A percentile compares a stretch with the other conserved stretches of the same genome.
Evolutionary conservation across 306 rosid genomes (phyloP).

Genomic region (Albizia julibrissin): DNA sequence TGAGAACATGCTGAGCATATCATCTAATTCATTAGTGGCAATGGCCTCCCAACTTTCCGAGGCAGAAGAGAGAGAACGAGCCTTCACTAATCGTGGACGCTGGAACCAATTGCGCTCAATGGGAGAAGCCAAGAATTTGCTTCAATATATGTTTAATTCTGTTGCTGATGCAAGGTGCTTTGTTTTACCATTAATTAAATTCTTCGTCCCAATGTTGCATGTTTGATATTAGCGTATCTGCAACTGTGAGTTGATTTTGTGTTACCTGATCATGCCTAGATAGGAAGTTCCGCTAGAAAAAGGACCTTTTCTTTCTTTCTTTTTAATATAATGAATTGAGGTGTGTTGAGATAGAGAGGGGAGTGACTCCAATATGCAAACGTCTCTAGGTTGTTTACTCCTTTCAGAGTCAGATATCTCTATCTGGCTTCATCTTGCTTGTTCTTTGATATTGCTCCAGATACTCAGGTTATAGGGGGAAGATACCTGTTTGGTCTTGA

Average conservation of each 20-base stretch:
- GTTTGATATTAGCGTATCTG: background rate
- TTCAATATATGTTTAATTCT: constrained; percentile 92
- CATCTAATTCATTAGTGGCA: constrained; percentile 96
- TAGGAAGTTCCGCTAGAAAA: background rate
- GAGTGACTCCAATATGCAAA: background rate
- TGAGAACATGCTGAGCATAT: constrained; percentile 89
- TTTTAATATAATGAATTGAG: background rate
- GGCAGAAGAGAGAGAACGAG: constrained; percentile 98
- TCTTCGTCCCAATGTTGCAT: background rate
- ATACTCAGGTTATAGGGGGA: background rate
- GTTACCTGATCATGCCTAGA: background rate
- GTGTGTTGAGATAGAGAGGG: background rate
- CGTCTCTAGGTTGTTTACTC: background rate
- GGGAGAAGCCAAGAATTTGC: constrained; percentile 97
- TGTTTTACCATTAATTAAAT: constrained; percentile 15
- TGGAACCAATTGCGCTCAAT: constrained; percentile 99
- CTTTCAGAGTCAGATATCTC: background rate
- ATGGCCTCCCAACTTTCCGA: constrained; percentile 99
- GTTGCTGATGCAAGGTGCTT: constrained; percentile 86
- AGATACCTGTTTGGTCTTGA: background rate
- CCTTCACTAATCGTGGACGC: constrained; percentile 93
- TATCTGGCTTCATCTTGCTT: background rate
- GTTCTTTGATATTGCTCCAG: background rate
- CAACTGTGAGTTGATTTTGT: background rate
- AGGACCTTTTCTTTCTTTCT: background rate